phyloP scores from a whole-genome alignment of 2,329 filamentous ascomycete genomes.

The Exserohilum turcica region DNA sequence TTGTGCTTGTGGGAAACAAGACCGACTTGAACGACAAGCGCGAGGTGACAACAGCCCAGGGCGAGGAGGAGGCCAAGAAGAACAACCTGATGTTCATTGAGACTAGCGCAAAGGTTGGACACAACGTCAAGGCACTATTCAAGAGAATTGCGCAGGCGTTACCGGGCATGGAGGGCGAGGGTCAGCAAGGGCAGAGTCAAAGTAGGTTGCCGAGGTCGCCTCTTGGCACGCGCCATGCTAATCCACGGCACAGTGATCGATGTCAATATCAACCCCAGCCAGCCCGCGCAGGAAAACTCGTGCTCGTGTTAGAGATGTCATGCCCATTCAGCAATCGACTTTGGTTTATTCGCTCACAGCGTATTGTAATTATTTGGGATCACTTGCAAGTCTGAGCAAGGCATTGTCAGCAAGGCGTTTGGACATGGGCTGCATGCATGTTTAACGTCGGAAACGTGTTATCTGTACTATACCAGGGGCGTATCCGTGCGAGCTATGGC shows the following conservation, averaged over 20 bases:
- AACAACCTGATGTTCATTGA: slow-evolving; percentile 99
- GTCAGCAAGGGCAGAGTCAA: slow-evolving; percentile 76
- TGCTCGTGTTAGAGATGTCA: slow-evolving; percentile 42
- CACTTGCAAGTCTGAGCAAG: slow-evolving; percentile 28
- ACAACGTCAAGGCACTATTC: slow-evolving; percentile 98
- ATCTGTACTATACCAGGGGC: slow-evolving; percentile 45
- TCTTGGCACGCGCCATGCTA: slow-evolving; percentile 7
- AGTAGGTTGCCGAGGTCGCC: slow-evolving; percentile 63
- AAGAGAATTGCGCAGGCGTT: slow-evolving; percentile 97
- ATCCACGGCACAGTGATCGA: slow-evolving; percentile 73
- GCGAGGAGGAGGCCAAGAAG: slow-evolving; percentile 97
- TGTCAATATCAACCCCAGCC: slow-evolving; percentile 79
- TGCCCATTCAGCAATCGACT: slow-evolving; percentile 8
- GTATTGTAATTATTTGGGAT: slow-evolving; percentile 45
- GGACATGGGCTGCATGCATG: slow-evolving; percentile 28
- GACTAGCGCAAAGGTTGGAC: slow-evolving; percentile 95
- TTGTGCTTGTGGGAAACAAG: slow-evolving; percentile 98
- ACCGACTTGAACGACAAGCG: slow-evolving; percentile 98
- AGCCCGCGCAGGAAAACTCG: slow-evolving; percentile 64
- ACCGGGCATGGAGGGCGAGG: slow-evolving; percentile 94
- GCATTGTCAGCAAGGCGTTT: slow-evolving; percentile 50
- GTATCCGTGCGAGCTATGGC: slow-evolving; percentile 17
- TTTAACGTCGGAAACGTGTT: slow-evolving; percentile 25
- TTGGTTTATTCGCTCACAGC: slow-evolving; percentile 33
- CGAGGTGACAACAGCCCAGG: slow-evolving; percentile 93